Percentiles rank a stretch among this genome's conserved stretches.
phyloP scores from a whole-genome alignment of 306 rosid species.

The Citrullus amarus region DNA sequence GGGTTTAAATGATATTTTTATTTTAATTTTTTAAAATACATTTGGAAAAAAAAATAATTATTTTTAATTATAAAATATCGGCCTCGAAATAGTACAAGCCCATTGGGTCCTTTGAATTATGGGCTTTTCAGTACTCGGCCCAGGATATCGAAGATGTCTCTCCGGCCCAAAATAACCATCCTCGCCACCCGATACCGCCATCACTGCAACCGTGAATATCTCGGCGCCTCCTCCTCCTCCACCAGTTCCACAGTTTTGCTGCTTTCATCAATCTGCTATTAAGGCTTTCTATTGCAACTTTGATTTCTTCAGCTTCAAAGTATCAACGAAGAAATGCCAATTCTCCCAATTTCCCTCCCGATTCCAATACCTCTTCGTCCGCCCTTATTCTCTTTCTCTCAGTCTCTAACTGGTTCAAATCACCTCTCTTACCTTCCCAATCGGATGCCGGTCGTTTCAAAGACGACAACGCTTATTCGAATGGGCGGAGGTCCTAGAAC shows the following conservation, averaged over 20 bases:
- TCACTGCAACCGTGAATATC: background rate
- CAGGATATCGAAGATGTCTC: background rate
- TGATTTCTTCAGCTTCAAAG: background rate
- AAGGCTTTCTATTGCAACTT: background rate
- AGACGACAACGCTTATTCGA: slow-evolving; percentile 37
- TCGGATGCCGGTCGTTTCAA: slow-evolving; percentile 10
- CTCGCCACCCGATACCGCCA: background rate
- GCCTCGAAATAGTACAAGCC: background rate
- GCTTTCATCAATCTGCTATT: background rate
- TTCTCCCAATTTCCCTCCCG: slow-evolving; percentile 15
- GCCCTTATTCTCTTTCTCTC: slow-evolving; percentile 29
- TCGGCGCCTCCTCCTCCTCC: background rate
- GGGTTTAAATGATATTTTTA: no score
- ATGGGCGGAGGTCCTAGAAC: slow-evolving; percentile 99
- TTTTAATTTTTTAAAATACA: no score
- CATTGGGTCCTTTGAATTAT: background rate
- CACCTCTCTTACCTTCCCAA: slow-evolving; percentile 16
- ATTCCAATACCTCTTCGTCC: background rate
- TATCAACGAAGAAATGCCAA: background rate
- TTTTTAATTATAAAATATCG: background rate
- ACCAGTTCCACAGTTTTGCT: background rate
- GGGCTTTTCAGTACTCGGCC: background rate
- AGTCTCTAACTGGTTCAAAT: slow-evolving; percentile 18
- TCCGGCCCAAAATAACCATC: background rate
- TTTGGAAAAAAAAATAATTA: no score